phyloP scores from a whole-genome alignment of 1,284 basidiomycete species.

The Apiotrichum veenhuisii region DNA sequence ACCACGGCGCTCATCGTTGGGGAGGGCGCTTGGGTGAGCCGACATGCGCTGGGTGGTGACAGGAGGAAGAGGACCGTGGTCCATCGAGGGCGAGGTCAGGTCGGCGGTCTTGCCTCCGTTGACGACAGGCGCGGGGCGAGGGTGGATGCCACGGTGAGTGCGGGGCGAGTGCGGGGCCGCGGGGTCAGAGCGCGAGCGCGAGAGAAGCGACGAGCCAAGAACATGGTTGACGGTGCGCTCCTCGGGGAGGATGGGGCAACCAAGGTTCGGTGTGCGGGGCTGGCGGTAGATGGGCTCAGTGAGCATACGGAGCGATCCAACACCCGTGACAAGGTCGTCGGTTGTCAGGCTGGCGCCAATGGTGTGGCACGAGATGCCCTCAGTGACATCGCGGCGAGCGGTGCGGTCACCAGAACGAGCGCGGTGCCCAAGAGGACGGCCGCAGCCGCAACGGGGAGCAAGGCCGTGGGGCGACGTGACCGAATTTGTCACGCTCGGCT shows the following conservation, averaged over 20 bases:
- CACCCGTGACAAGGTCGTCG: slow-evolving; percentile 13
- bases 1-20: slow-evolving; percentile 23
- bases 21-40: not conserved
- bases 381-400: not conserved
- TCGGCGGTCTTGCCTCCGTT: not conserved
- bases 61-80: slow-evolving; percentile 9
- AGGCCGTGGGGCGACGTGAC: slow-evolving; percentile 46
- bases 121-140: slow-evolving; percentile 8
- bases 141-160: slow-evolving; percentile 16
- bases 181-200: slow-evolving; percentile 44
- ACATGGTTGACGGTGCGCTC: slow-evolving; percentile 15
- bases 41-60: slow-evolving; percentile 2
- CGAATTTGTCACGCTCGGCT: slow-evolving; percentile 38
- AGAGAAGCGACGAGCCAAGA: slow-evolving; percentile 29
- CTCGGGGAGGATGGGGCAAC: slow-evolving; percentile 15
- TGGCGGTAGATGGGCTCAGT: slow-evolving; percentile 25
- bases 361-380: slow-evolving; percentile 31
- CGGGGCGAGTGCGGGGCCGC: slow-evolving; percentile 21
- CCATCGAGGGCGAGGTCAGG: slow-evolving; percentile 1
- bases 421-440: slow-evolving; percentile 36
- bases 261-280: slow-evolving; percentile 13
- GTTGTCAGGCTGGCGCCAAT: slow-evolving; percentile 29
- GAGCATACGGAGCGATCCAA: slow-evolving; percentile 18
- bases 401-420: slow-evolving; percentile 14
- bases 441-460: slow-evolving; percentile 42